These are phyloP conservation scores for Myriosclerotinia curreyana DNA, from an alignment of 2,329 filamentous ascomycete genomes.

Conservation along the genomic window DNA sequence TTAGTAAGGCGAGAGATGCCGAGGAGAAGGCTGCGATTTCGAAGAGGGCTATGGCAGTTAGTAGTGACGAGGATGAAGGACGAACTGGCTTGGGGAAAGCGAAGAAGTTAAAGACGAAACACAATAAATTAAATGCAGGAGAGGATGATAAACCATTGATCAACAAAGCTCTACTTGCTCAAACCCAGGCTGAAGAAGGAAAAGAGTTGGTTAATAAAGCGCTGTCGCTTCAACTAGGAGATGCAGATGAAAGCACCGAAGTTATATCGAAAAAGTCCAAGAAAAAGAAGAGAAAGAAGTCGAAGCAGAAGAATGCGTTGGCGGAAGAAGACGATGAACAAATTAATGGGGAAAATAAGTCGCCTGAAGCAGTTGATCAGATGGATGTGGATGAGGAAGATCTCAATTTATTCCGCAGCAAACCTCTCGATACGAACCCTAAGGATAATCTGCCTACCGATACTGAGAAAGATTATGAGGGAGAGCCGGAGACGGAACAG, in stretches of 20 bases:
- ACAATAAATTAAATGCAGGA: background rate
- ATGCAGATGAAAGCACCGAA: constrained; percentile 11
- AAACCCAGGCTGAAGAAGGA: constrained; percentile 5
- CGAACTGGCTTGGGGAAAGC: constrained; percentile 39
- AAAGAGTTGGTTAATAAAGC: constrained; percentile 21
- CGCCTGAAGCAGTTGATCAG: constrained; percentile 8
- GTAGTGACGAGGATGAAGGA: constrained; percentile 41
- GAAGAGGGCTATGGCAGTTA: constrained; percentile 36
- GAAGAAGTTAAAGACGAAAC: constrained; percentile 36
- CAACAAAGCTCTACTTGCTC: constrained; percentile 22
- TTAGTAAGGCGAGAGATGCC: constrained; percentile 38
- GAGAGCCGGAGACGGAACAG: constrained; percentile 14
- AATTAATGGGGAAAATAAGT: constrained; percentile 5
- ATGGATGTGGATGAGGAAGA: constrained; percentile 18
- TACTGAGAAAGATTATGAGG: constrained; percentile 19
- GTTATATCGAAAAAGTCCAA: constrained; percentile 21
- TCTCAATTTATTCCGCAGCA: constrained; percentile 21
- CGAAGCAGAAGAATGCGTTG: constrained; percentile 18
- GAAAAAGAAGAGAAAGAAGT: constrained; percentile 24
- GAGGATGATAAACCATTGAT: constrained; percentile 15
- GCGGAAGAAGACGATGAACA: constrained; percentile 6
- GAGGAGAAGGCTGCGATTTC: constrained; percentile 39
- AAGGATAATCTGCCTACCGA: constrained; percentile 7
- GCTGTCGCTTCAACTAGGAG: constrained; percentile 14
- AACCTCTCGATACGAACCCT: constrained; percentile 8